Evolutionary conservation across 345 rosid genomes (phyloP).

Genomic region (Cardamine resedifolia): DNA sequence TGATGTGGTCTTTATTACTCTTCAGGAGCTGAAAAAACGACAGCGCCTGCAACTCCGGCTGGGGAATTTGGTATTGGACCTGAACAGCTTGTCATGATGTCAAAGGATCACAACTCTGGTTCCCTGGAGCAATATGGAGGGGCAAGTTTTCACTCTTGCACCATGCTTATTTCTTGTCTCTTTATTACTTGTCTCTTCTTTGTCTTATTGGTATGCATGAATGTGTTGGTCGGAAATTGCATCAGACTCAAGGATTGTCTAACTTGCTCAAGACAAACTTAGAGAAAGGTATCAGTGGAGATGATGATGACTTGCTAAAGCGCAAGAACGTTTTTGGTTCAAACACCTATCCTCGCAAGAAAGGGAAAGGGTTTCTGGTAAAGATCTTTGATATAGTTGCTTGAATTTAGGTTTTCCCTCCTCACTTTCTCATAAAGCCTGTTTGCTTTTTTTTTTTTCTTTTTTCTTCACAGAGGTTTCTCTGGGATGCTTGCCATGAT

Average conservation of each 20-base stretch:
- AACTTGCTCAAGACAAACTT: slow-evolving; percentile 59
- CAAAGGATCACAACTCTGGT: slow-evolving; percentile 62
- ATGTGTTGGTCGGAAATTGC: slow-evolving; percentile 3
- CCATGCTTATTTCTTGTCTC: background rate
- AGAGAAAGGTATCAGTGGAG: slow-evolving; percentile 74
- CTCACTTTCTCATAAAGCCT: background rate
- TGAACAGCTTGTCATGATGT: slow-evolving; percentile 73
- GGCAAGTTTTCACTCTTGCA: slow-evolving; percentile 46
- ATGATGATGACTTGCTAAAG: slow-evolving; percentile 65
- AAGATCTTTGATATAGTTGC: background rate
- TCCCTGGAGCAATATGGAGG: slow-evolving; percentile 70
- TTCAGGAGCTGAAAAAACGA: slow-evolving; percentile 43
- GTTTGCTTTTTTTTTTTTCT: slow-evolving; percentile 1
- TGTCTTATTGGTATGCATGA: slow-evolving; percentile 5
- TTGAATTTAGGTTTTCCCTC: background rate
- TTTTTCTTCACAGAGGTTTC: slow-evolving; percentile 57
- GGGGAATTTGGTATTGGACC: slow-evolving; percentile 67
- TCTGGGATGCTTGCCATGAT: slow-evolving; percentile 88
- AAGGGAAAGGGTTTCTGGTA: slow-evolving; percentile 92
- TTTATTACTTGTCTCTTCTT: background rate
- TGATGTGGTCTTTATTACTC: background rate
- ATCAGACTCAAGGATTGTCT: slow-evolving; percentile 69
- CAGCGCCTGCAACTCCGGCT: slow-evolving; percentile 40
- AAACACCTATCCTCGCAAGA: slow-evolving; percentile 90
- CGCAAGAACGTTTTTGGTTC: slow-evolving; percentile 70